Evolutionary conservation across 192 early-diverging fungal genomes (phyloP).

Genomic region (Gaertneriomyces sp.): DNA sequence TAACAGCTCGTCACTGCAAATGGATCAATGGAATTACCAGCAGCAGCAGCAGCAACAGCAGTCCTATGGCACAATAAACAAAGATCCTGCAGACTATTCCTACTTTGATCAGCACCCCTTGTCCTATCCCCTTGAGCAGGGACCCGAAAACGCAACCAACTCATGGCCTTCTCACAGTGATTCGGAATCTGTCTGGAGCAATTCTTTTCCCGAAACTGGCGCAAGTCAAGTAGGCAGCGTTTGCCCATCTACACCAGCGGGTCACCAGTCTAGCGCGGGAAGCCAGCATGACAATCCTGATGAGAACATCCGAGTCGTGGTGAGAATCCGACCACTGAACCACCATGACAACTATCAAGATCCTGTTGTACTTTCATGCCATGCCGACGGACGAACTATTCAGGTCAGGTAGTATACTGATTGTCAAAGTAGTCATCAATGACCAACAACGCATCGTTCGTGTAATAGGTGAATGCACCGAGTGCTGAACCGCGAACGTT

Average conservation of each 20-base stretch:
- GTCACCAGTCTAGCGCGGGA: not conserved
- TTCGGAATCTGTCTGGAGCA: not conserved
- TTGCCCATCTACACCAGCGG: not conserved
- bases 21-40: no score
- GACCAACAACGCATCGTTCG: not conserved
- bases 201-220: not conserved
- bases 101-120: no score
- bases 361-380: slow-evolving; percentile 15
- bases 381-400: slow-evolving; percentile 27
- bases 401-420: slow-evolving; percentile 19
- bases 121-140: not conserved
- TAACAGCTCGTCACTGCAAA: no score
- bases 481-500: slow-evolving; percentile 20
- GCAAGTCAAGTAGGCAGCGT: not conserved
- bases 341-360: slow-evolving; percentile 17
- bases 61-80: no score
- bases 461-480: not conserved
- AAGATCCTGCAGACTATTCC: no score
- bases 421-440: not conserved
- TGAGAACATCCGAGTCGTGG: slow-evolving; percentile 21
- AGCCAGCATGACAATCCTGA: not conserved
- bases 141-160: not conserved
- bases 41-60: no score
- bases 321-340: slow-evolving; percentile 38
- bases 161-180: not conserved